phyloP scores from a whole-genome alignment of 2,329 filamentous ascomycete genomes.

The Diaporthe aspalathi region DNA sequence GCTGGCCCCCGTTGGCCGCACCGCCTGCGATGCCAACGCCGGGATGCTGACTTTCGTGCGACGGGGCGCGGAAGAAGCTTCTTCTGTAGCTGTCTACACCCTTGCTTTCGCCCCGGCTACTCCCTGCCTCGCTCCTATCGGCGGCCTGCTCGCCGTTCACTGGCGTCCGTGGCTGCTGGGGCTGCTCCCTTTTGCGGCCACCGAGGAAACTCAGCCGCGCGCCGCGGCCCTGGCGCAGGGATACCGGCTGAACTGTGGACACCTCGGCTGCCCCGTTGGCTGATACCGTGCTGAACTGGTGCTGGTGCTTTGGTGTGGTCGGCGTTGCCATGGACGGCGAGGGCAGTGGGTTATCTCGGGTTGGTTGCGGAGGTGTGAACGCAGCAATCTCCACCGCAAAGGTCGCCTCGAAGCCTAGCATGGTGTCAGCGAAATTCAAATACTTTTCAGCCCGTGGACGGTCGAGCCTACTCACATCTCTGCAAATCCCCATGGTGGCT shows the following conservation, averaged over 20 bases:
- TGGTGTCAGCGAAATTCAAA: constrained; percentile 36
- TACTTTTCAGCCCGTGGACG: background rate
- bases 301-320: constrained; percentile 46
- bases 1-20: constrained; percentile 33
- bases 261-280: constrained; percentile 59
- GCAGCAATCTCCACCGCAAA: constrained; percentile 75
- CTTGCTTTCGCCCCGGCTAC: constrained; percentile 43
- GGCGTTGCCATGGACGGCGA: constrained; percentile 55
- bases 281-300: constrained; percentile 49
- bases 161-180: constrained; percentile 39
- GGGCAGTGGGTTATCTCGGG: constrained; percentile 59
- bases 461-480: constrained; percentile 64
- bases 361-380: constrained; percentile 64
- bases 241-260: constrained; percentile 62
- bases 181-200: constrained; percentile 60
- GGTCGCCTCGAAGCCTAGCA: constrained; percentile 69
- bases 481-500: constrained; percentile 70
- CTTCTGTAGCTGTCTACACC: constrained; percentile 51
- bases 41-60: constrained; percentile 44
- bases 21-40: constrained; percentile 4
- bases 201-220: constrained; percentile 69
- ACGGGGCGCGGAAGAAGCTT: constrained; percentile 59
- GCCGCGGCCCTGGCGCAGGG: constrained; percentile 61
- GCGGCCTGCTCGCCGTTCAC: constrained; percentile 43
- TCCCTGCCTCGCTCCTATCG: constrained; percentile 48